Conservation (phyloP, 768 basidiomycete genomes). For the Amanita polypyramis region DNA sequence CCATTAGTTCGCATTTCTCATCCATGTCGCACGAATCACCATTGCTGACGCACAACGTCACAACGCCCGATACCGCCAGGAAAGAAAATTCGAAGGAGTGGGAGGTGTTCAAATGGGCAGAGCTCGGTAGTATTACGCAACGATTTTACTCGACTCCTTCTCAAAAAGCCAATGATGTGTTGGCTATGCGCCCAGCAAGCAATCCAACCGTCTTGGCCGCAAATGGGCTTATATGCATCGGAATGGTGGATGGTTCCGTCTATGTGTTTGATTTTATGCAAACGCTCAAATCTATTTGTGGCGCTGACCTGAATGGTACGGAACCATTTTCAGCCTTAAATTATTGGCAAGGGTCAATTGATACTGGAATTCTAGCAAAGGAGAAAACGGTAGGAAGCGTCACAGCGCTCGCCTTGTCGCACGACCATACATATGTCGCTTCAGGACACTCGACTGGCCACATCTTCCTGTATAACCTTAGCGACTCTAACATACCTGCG, state of each 20-base stretch:
- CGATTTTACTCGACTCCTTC: constrained; percentile 44
- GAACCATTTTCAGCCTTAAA: constrained; percentile 4
- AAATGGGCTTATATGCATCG: constrained; percentile 83
- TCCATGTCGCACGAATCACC: constrained; percentile 64
- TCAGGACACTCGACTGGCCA: constrained; percentile 80
- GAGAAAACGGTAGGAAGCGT: constrained; percentile 61
- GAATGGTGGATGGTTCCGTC: constrained; percentile 69
- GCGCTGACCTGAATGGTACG: constrained; percentile 55
- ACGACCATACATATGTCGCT: constrained; percentile 89
- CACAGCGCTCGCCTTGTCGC: constrained; percentile 83
- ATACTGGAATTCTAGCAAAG: constrained; percentile 18
- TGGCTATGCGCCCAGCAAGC: constrained; percentile 49
- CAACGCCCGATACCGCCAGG: constrained; percentile 17
- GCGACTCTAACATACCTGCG: constrained; percentile 54
- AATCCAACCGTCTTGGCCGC: constrained; percentile 74
- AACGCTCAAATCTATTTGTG: constrained; percentile 69
- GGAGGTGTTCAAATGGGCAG: constrained; percentile 72
- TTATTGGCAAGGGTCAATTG: constrained; percentile 9
- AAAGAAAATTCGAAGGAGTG: constrained; percentile 17
- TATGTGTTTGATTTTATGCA: constrained; percentile 90
- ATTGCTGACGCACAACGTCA: constrained; percentile 31
- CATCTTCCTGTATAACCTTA: constrained; percentile 79
- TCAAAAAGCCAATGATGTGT: constrained; percentile 50
- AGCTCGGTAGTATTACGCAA: constrained; percentile 45
- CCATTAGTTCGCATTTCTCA: constrained; percentile 44